Base-by-base conservation (phyloP, 148 eudicot species). In the Mesembryanthemum crystallinum region DNA sequence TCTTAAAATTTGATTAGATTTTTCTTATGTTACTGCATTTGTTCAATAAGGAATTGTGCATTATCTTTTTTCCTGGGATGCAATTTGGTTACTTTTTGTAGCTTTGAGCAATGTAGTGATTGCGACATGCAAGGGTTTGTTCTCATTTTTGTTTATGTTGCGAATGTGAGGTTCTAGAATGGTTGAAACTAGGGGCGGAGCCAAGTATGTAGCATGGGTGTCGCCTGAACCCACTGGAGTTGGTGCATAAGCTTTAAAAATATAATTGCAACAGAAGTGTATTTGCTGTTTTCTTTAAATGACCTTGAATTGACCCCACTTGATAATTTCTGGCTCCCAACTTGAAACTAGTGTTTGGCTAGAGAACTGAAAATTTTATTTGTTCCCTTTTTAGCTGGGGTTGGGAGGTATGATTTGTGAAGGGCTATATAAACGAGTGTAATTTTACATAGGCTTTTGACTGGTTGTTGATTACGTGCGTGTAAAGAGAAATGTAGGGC, bases 21-120 rank as follows among this genome's bases (percentile, higher is more conserved):
- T 37, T 21, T 45, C 5, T 67, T 18, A 25, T 29, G 27, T 67
- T 23, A 0, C 23, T 42, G 14, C 30, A 0, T 13, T 24, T 43
- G 71, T 67, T 67, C n/a, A 17, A 24, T 42, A 42, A 3, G 71
- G 18, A 67, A 43, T 24, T 67, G 27, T 67, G 71, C 30, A 33
- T 39, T n/a, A n/a, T n/a, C 35, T 65, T 10, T 65, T n/a, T n/a
- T n/a, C n/a, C n/a, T n/a, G n/a, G 47, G 20, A 2, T 11, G 71
- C 5, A n/a, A n/a, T 37, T 14, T 24, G 23, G 20, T 47, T 42
- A 2, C 52, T 27, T 39, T 35, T 8, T 35, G 47, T 1, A 1
- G 0, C 12, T 0, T 1, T n/a, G 5, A 20, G 6, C 49, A 21
- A 0, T 66, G 28, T 37, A 14, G 6, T 0, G 8, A 21, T 14